Evolutionary conservation across 495 filamentous ascomycete genomes (phyloP).

Genomic region (Jackrogersella minutella): DNA sequence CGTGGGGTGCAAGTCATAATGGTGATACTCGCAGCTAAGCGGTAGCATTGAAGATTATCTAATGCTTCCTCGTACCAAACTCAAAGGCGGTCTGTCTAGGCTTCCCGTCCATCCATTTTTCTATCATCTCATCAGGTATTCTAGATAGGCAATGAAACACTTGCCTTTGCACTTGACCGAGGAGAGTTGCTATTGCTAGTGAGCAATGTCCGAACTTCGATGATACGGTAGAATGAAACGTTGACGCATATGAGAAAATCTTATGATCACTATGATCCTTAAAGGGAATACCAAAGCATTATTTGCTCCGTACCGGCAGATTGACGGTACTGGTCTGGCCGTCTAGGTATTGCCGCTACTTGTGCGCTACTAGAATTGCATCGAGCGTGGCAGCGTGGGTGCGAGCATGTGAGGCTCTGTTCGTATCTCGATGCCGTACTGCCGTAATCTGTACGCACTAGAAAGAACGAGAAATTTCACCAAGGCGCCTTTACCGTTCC

Average conservation of each 20-base stretch:
- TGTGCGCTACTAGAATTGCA: slow-evolving; percentile 19
- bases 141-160: slow-evolving; percentile 9
- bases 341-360: too few species aligned
- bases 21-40: slow-evolving; percentile 13
- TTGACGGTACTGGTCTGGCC: slow-evolving; percentile 12
- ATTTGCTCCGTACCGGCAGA: slow-evolving; percentile 8
- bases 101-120: not conserved
- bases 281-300: slow-evolving; percentile 4
- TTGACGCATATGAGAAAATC: not conserved
- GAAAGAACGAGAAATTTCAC: too few species aligned
- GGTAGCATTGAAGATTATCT: slow-evolving; percentile 10
- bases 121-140: not conserved
- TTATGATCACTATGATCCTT: not conserved
- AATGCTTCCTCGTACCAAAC: slow-evolving; percentile 31
- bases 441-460: too few species aligned
- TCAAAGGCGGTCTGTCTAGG: slow-evolving; percentile 3
- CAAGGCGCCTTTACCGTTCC: not conserved
- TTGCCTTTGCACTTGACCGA: slow-evolving; percentile 16
- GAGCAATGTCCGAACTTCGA: slow-evolving; percentile 4
- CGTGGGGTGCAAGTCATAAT: slow-evolving; percentile 27
- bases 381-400: not conserved
- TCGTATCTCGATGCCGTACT: slow-evolving; percentile 11
- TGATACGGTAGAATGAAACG: slow-evolving; percentile 19
- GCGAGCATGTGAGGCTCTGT: slow-evolving; percentile 4
- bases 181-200: slow-evolving; percentile 3